Evolutionary conservation across 352 stramenopile genomes (phyloP), one percentile per base, ranked within the genome.

Genomic region (Plasmopara muralis): DNA sequence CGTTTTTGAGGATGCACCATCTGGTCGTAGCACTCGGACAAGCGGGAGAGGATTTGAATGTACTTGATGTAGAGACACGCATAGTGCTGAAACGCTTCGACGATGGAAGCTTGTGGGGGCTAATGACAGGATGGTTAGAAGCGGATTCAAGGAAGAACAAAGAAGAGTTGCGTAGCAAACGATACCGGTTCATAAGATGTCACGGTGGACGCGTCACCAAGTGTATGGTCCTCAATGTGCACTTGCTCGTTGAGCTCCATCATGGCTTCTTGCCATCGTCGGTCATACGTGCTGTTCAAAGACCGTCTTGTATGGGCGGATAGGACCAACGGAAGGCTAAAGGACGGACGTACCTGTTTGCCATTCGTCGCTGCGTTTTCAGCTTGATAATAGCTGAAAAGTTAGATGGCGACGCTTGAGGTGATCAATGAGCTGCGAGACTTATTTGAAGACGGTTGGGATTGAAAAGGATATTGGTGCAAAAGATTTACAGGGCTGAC

Each of bases 1-100:
- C 93, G 87, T 58, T 98, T 98, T 55, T 98, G 93, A 14, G 89
- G 90, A 51, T 98, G 93, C 43, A 97, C 81, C 72, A 96, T 96
- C 68, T 86, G 77, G 48, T 98, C 89, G 68, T 97, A 97, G 63
- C 87, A 97, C 48, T 85, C 77, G 29, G 94, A 68, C 43, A 98
- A 69, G 2, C 85, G 82, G 30, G 76, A 80, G 48, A 97, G 77
- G 54, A 98, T 95, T 62, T 97, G 83, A 43, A 93, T 77, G 60
- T 96, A 97, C 72, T 96, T 95, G 56, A 97, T 94, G 72, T 98
- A 98, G 31, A 98, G 68, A 44, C 84, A 95, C n/a, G 87, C 85
- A 64, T 96, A 97, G 66, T 97, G 88, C 70, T 96, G 83, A 66
- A 96, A 97, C 2, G 91, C 89, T 65, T 97, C 87, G 14, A 83